Base-by-base conservation (phyloP, 345 rosid genomes). In the Clarkia xantiana region DNA sequence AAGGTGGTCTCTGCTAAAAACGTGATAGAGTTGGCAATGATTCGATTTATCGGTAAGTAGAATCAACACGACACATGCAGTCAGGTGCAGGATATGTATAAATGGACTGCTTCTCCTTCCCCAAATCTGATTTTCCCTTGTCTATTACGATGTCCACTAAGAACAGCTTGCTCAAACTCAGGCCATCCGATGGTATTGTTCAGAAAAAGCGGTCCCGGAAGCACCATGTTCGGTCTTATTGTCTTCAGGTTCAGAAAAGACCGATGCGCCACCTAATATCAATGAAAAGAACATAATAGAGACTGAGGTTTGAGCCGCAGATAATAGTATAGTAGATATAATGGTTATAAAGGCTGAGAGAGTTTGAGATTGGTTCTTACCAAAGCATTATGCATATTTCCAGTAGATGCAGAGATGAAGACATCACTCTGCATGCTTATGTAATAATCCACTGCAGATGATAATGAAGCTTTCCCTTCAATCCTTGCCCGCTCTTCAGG, bases 331-430 rank as follows among this genome's bases (percentile, higher is more conserved):
- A n/a, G n/a, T n/a, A n/a, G n/a, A n/a, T n/a, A n/a, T n/a, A 12
- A 39, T 40, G 15, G 39, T 11, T 43, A 2, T 23, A 29, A 29
- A 29, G 36, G 5, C n/a, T n/a, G n/a, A n/a, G n/a, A 29, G 36
- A 29, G 36, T 29, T 29, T 29, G 9, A 29, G 29, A n/a, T 9
- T 1, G 44, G 48, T n/a, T n/a, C n/a, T 42, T 73, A 80, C 86
- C 86, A 93, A 54, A 40, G 96, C 96, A 52, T 93, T 93, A 69
- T 87, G 96, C 99, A 87, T 87, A 68, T 93, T 93, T 68, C 96
- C 96, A 0, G 95, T 96, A 56, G 96, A 87, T 38, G 99, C 94
- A 25, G 96, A 84, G 52, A 93, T 82, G 67, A 87, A 93, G 71
- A 93, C 67, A 55, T 93, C 84, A 40, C 99, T 93, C 45, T 82